A percentile compares a stretch with the other conserved stretches of the same genome.
phyloP scores from a whole-genome alignment of 2,329 filamentous ascomycete genomes.

The Aspergillus hiratsukae region DNA sequence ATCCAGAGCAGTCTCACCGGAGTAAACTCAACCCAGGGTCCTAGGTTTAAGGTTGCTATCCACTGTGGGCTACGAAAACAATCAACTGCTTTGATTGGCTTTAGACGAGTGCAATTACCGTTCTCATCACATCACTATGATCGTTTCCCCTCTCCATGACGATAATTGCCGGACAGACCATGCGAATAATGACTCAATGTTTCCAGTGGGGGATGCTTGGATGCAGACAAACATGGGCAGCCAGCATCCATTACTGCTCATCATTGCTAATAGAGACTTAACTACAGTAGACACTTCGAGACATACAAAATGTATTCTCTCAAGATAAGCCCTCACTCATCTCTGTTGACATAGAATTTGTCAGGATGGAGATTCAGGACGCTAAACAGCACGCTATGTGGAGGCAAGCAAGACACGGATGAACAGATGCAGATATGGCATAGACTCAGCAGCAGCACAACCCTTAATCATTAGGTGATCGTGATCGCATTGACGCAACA shows the following conservation, averaged over 20 bases:
- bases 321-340: neutral
- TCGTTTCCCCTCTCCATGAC: neutral
- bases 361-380: neutral
- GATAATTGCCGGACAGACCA: neutral
- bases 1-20: slow-evolving; percentile 9
- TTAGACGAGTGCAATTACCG: neutral
- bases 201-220: neutral
- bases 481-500: neutral
- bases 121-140: neutral
- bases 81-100: neutral
- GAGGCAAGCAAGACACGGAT: neutral
- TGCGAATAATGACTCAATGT: neutral
- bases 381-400: neutral
- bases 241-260: too few relatives aligned
- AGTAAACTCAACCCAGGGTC: neutral
- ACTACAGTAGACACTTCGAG: neutral
- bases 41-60: neutral
- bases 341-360: neutral
- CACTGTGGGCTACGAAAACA: neutral
- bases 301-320: neutral
- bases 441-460: neutral
- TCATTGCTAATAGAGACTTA: neutral
- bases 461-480: neutral
- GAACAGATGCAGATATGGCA: neutral
- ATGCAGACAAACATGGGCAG: neutral